Evolutionary conservation across 305 asterid genomes (phyloP).

Genomic region (Nicotiana rustica): DNA sequence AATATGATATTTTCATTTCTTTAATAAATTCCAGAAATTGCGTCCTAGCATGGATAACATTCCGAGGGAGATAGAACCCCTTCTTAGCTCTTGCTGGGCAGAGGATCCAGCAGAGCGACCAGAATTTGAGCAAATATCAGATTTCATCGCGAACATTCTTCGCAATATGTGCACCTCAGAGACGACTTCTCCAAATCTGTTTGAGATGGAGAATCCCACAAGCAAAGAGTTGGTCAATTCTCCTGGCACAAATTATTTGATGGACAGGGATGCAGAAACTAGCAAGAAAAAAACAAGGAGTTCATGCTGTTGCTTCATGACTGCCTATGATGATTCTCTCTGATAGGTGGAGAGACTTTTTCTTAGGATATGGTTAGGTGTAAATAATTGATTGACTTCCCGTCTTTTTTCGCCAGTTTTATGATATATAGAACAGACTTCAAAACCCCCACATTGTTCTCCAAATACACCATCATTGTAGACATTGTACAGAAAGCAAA

Average conservation of each 20-base stretch:
- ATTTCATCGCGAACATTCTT: slow-evolving; percentile 46
- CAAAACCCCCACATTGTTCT: not conserved
- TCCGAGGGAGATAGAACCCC: slow-evolving; percentile 57
- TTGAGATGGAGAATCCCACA: slow-evolving; percentile 39
- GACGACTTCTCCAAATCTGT: slow-evolving; percentile 31
- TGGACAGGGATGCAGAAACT: slow-evolving; percentile 36
- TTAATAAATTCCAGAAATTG: slow-evolving; percentile 49
- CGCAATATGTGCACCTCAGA: slow-evolving; percentile 36
- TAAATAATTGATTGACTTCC: slow-evolving; percentile 25
- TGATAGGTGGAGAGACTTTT: not conserved
- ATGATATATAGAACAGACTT: not conserved
- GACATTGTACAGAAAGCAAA: slow-evolving; percentile 25
- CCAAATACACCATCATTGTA: not conserved
- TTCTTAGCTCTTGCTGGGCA: slow-evolving; percentile 69
- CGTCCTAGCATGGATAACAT: slow-evolving; percentile 64
- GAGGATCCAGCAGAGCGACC: slow-evolving; percentile 66
- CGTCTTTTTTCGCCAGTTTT: not conserved
- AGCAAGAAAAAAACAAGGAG: slow-evolving; percentile 40
- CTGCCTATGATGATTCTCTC: slow-evolving; percentile 27
- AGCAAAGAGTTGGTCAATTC: slow-evolving; percentile 40
- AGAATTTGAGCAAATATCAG: slow-evolving; percentile 60
- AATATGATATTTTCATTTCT: slow-evolving; percentile 23
- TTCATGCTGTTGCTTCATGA: slow-evolving; percentile 41
- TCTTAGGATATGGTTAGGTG: slow-evolving; percentile 10
- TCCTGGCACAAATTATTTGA: slow-evolving; percentile 44